Evolutionary conservation across 192 early-diverging fungal species (phyloP), one percentile per base, ranked within the genome.

Genomic region (Rhizoclosmatium sp.): DNA sequence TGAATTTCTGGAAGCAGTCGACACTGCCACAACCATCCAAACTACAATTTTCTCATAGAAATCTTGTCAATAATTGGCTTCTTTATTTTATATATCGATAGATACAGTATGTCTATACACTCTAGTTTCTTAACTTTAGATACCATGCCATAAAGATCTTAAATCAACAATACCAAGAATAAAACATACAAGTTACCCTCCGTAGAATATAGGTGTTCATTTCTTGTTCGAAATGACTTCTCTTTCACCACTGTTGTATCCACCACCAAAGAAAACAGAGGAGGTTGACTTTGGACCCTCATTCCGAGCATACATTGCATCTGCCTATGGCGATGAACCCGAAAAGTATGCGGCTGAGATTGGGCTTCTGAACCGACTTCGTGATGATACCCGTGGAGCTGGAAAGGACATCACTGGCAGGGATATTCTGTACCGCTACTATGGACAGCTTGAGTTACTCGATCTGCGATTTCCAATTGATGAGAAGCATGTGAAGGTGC

Each of bases 371-470:
- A 91, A 98, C 82, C 92, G 96, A 69, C 86, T 98, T 78, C 91
- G 98, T 46, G 96, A 98, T 86, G 98, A 99, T 80, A 95, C 93
- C 82, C 93, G 94, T 46, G 97, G 75, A 54, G 96, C 95, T 44
- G 96, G 95, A n/a, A 93, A 93, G 65, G 96, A 98, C 82, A 76
- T 92, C 66, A 98, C 94, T 10, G 98, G 97, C 23, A 84, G 96
- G 40, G 96, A 99, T 83, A 89, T 99, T 49, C 87, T 98, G 23
- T 98, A 96, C 84, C 93, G 96, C 51, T 99, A 99, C 84, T 97
- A 96, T 87, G 95, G 94, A 47, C 98, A 99, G 66, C 84, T 99
- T 47, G 98, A 99, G 80, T 86, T 97, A 10, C 86, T 98, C 47
- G 97, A 97, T 78, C 87, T 96, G 68, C 91, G 96, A 45, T 97